phyloP scores from a whole-genome alignment of 129 eudicot species.

The Mikania micrantha region DNA sequence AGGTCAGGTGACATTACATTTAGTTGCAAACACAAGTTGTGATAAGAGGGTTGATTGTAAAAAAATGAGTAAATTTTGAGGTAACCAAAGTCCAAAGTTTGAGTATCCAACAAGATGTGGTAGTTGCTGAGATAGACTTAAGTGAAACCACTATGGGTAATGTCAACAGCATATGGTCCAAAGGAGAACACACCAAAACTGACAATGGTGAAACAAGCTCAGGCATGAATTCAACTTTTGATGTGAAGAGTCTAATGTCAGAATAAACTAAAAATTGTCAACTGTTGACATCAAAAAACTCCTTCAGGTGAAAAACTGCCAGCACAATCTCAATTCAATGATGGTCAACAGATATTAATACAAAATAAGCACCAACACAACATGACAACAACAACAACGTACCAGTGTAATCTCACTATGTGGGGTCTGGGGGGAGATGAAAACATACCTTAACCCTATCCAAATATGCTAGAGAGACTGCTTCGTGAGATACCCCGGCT shows the following conservation, averaged over 20 bases:
- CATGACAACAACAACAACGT: too few relatives aligned
- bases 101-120: background rate
- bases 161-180: background rate
- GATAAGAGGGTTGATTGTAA: background rate
- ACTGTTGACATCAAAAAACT: background rate
- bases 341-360: background rate
- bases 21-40: background rate
- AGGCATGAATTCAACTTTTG: slow-evolving; percentile 1
- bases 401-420: too few relatives aligned
- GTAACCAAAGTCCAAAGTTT: background rate
- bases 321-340: background rate
- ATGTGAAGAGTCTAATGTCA: slow-evolving; percentile 1
- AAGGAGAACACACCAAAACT: slow-evolving; percentile 8
- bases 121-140: background rate
- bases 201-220: slow-evolving; percentile 9
- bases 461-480: too few relatives aligned
- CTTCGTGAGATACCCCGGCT: too few relatives aligned
- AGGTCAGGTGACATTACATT: background rate
- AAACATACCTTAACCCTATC: too few relatives aligned
- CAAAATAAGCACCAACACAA: too few relatives aligned
- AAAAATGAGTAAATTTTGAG: background rate
- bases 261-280: slow-evolving; percentile 12
- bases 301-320: background rate
- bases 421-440: too few relatives aligned
- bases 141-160: background rate